Evolutionary conservation across 2,329 filamentous ascomycete genomes (phyloP).

Genomic region (Colletotrichum theobromicola): DNA sequence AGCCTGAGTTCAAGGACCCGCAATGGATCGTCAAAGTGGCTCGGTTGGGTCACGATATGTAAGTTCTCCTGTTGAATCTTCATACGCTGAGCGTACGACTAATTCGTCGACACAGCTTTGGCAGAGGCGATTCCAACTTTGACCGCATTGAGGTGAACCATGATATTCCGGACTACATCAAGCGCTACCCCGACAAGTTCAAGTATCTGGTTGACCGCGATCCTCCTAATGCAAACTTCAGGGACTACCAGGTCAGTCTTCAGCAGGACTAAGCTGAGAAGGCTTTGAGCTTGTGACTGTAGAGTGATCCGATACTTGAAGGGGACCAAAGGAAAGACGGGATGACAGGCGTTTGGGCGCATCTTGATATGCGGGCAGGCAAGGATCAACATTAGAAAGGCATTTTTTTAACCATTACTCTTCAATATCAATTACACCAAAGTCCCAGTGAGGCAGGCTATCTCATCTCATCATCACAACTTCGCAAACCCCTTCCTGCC

Average conservation of each 20-base stretch:
- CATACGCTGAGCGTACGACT: too few relatives aligned
- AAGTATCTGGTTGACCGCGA: slow-evolving; percentile 44
- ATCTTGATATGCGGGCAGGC: neutral
- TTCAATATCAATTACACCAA: neutral
- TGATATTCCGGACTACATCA: slow-evolving; percentile 48
- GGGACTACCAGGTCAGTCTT: slow-evolving; percentile 26
- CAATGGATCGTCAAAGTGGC: slow-evolving; percentile 45
- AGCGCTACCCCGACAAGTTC: slow-evolving; percentile 34
- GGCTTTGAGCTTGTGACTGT: neutral
- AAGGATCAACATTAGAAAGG: neutral
- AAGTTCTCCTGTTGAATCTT: slow-evolving; percentile 32
- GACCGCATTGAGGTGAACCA: slow-evolving; percentile 39
- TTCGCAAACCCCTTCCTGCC: neutral
- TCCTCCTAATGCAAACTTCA: slow-evolving; percentile 41
- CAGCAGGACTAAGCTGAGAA: neutral
- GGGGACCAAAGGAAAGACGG: neutral
- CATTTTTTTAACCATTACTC: neutral
- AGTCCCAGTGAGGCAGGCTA: neutral
- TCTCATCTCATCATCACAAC: neutral
- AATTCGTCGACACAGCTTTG: too few relatives aligned
- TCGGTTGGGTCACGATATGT: slow-evolving; percentile 47
- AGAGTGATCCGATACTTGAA: neutral
- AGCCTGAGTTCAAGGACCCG: slow-evolving; percentile 42
- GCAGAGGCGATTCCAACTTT: slow-evolving; percentile 19
- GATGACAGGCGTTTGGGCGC: neutral